Evolutionary conservation across 805 yeast species (phyloP), one percentile per base, ranked within the genome.

Genomic region (Nakazawaea ernobii): DNA sequence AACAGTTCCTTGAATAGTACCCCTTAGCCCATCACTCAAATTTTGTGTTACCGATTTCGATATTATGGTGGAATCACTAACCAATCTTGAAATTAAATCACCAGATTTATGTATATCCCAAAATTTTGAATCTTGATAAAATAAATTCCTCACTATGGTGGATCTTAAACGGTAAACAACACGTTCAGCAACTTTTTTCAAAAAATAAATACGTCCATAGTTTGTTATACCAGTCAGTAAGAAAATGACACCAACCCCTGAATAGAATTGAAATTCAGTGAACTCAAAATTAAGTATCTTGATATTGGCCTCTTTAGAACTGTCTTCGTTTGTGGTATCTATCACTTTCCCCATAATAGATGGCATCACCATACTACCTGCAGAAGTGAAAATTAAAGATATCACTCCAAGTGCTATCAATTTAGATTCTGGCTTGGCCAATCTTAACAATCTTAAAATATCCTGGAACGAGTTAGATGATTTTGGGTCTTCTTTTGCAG

Each of bases 101-200:
- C 98, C 98, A 8, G 90, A 89, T 53, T 91, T 80, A 50, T 94
- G 90, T 30, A 81, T 80, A 59, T 92, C 98, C 66, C 91, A 81
- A 58, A 92, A 92, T 53, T 86, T 85, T 4, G 95, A 82, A 62
- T 91, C 97, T 60, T 91, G 97, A 41, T 80, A 80, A 48, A 92
- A 71, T 13, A 92, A 79, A 42, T 84, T 86, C 58, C 79, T 79
- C 63, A 89, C 79, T 33, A 92, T 79, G 47, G 87, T 74, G 8
- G 92, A 74, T 56, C 98, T 75, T 52, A 92, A 67, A 50, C 94
- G 75, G 8, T 96, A 92, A 51, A 91, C 95, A 33, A 92, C 70
- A 52, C 86, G 75, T 63, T 92, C 98, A 45, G 97, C 97, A 10
- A 86, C 86, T 2, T 82, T 71, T 53, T 91, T 77, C 59, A 92